Evolutionary conservation across 306 rosid genomes (phyloP).

Genomic region (Quercus alba): DNA sequence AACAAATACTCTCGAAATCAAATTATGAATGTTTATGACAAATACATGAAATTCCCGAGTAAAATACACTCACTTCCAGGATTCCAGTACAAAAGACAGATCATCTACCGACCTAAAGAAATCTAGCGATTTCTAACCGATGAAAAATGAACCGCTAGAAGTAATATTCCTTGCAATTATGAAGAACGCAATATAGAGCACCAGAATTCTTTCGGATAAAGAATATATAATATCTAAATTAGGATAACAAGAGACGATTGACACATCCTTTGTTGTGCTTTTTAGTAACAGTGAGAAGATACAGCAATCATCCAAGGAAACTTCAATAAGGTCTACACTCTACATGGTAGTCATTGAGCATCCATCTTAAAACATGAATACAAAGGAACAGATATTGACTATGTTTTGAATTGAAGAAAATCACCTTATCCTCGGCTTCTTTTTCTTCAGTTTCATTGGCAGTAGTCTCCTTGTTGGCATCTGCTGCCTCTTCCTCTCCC

Average conservation of each 20-base stretch:
- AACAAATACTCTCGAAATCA: not conserved
- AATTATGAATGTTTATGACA: not conserved
- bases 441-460: constrained; percentile 64
- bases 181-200: not conserved
- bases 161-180: not conserved
- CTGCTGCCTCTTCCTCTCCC: constrained; percentile 50
- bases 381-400: not conserved
- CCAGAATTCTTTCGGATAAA: not conserved
- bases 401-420: not conserved
- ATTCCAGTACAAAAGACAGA: not conserved
- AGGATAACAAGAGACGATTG: not conserved
- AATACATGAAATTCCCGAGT: not conserved
- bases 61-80: not conserved
- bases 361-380: not conserved
- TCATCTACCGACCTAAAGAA: not conserved
- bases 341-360: not conserved
- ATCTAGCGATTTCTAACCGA: not conserved
- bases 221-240: not conserved
- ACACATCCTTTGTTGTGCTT: not conserved
- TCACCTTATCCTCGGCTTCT: constrained; percentile 85
- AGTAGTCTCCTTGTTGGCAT: constrained; percentile 52
- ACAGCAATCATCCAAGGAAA: not conserved
- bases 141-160: not conserved
- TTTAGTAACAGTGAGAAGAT: not conserved
- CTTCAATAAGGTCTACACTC: not conserved